Evolutionary conservation across 2,329 filamentous ascomycete genomes (phyloP), one percentile per base, ranked within the genome.

Genomic region (Aspergillus terreus): DNA sequence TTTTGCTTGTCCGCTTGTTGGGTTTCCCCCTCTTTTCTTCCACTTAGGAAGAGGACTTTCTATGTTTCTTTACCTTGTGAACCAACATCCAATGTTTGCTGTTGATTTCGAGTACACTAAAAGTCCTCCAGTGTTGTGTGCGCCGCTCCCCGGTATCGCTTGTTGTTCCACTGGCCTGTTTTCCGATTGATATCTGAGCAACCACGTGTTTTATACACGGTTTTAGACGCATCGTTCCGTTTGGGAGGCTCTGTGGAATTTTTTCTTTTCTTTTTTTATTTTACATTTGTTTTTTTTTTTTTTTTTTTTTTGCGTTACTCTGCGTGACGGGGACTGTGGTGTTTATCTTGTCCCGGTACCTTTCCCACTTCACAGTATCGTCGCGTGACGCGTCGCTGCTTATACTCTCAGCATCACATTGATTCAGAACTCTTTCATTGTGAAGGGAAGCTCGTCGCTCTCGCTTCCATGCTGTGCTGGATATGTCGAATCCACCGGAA

Each of bases 401-500:
- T 44, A 53, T 50, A 53, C 32, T 54, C 43, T 51, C 51, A 50
- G 46, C 43, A 52, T 46, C 30, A 30, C 46, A 42, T 38, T 30
- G 46, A 40, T 56, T 33, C 44, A 38, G 44, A 35, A 46, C 52
- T 44, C 19, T 27, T 44, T 45, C 50, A 40, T 48, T 45, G 38
- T 40, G 42, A 46, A 53, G 52, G 49, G 44, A 48, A 51, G 46
- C 52, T 43, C 43, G 52, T 21, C 52, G 44, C 49, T 51, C 53
- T 59, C 51, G 62, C 57, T 62, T 66, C 63, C 63, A 72, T 71
- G 69, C 62, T 63, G 56, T 52, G 46, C 61, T 63, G 71, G 70
- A 72, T 62, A 75, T 75, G 72, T 74, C 72, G 66, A 70, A 67
- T 66, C 64, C 60, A 70, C 57, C 65, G 51, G 72, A 74, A 58